Evolutionary conservation across 805 yeast genomes (phyloP), one percentile per base, ranked within the genome.

Genomic region (Metschnikowia dekortorum): DNA sequence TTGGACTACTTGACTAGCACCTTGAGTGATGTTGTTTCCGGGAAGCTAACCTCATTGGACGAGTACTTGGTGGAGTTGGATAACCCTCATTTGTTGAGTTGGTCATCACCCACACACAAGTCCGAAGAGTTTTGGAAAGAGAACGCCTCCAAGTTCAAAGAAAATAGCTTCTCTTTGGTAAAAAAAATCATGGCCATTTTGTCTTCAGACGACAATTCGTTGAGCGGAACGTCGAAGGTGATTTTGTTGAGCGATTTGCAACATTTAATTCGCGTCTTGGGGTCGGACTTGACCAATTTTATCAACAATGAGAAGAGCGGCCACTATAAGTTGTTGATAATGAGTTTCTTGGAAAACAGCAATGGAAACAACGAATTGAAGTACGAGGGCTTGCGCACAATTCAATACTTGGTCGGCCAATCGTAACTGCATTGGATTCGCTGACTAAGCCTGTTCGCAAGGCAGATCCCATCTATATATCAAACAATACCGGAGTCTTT

Each of bases 371-470:
- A 91, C 22, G 94, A 89, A 64, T 91, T 94, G 57, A 88, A 92
- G 65, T 94, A 86, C 65, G 97, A 92, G 73, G 98, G 98, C 1
- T 79, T 94, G 63, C 89, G 88, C 67, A 90, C 97, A 4, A 89
- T 97, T n/a, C 99, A 94, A 73, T 80, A 85, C 50, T 81, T 94
- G 61, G 95, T 94, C 48, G 89, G 96, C 3, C 89, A 89, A 62
- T 55, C 61, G 18, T 57, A 47, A n/a, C 18, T 22, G 8, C 10
- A 16, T n/a, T 5, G 29, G 34, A 22, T 38, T 33, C 22, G 43
- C 35, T 40, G 43, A 30, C 33, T n/a, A 22, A 22, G 28, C 42
- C 42, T n/a, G 43, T 34, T 29, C 9, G 39, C 8, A 13, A n/a
- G n/a, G 8, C 29, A 8, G 37, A n/a, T 13, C 16, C 13, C 45